Conservation (phyloP, 352 stramenopile genomes). For the Phytophthora brassicae region DNA sequence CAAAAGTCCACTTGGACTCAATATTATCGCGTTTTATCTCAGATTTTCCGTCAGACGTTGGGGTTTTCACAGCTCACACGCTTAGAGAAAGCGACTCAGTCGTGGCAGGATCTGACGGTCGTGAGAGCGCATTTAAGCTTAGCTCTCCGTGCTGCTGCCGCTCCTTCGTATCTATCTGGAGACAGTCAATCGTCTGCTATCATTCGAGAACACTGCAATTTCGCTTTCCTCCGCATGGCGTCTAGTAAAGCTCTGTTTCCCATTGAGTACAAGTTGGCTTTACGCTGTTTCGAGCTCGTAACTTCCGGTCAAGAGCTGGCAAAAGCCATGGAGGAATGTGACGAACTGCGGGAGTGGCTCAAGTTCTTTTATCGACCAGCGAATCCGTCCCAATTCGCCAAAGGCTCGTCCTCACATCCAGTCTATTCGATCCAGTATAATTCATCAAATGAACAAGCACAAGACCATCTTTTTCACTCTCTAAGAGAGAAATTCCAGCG, state of each 20-base stretch:
- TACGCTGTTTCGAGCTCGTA: slow-evolving; percentile 46
- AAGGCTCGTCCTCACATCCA: slow-evolving; percentile 55
- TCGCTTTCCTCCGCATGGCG: slow-evolving; percentile 34
- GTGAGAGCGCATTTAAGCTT: slow-evolving; percentile 43
- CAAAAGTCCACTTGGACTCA: slow-evolving; percentile 23
- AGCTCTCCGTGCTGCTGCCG: slow-evolving; percentile 39
- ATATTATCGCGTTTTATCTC: slow-evolving; percentile 32
- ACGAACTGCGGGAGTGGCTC: slow-evolving; percentile 48
- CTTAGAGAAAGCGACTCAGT: slow-evolving; percentile 38
- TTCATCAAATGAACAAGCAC: slow-evolving; percentile 4
- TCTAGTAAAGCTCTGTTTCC: slow-evolving; percentile 55
- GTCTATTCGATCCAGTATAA: slow-evolving; percentile 57
- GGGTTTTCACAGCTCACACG: slow-evolving; percentile 17
- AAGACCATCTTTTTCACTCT: slow-evolving; percentile 7
- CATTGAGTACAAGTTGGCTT: slow-evolving; percentile 61
- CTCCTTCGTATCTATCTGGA: slow-evolving; percentile 14
- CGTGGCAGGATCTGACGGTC: slow-evolving; percentile 45
- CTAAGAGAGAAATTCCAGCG: slow-evolving; percentile 33
- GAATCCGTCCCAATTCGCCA: slow-evolving; percentile 54
- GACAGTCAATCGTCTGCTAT: slow-evolving; percentile 20
- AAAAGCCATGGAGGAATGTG: slow-evolving; percentile 31
- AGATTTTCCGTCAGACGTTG: slow-evolving; percentile 33
- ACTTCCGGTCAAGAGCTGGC: slow-evolving; percentile 32
- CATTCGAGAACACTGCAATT: slow-evolving; percentile 34
- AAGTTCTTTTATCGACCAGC: slow-evolving; percentile 71